Base-by-base conservation (phyloP, 805 yeast genomes). In the Ogataea populi-albae region DNA sequence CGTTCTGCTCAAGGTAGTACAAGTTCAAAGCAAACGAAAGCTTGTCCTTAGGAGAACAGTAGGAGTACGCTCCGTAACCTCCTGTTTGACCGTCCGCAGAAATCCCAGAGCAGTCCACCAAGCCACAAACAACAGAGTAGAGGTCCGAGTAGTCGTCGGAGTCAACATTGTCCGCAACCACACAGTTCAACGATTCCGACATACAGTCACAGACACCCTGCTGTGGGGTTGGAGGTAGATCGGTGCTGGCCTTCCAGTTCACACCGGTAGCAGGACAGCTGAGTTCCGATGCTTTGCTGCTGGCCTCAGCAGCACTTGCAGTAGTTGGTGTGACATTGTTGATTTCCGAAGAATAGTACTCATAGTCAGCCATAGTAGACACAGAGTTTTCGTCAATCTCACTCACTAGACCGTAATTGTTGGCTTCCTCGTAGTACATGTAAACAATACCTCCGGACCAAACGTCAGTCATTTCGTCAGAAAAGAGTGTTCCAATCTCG, bases 361-460 rank as follows among this genome's bases (percentile, higher is more conserved):
- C 56, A 67, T 68, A 84, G 62, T 83, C 91, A 30, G 61, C 61
- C 64, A 80, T 64, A 38, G 91, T 81, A 34, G 66, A 59, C 41
- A 79, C 82, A n/a, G 60, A 41, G 21, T 64, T 66, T 47, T 57
- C 59, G 45, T 64, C 65, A 35, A 61, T 64, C 43, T 78, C 61
- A 35, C 75, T 46, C 35, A 83, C 89, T 56, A 83, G 71, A 67
- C 94, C 91, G 55, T 81, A 83, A 52, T 82, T 61, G 66, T 83
- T 83, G 37, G 65, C 66, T 68, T 84, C 91, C 67, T 84, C 73
- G 65, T 77, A 84, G 67, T 83, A 84, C 89, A 83, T 78, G 69
- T 82, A 84, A 37, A 83, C 91, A 55, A 84, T 83, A 75, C 91
- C 94, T 66, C 94, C 91, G 33, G 91, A 83, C 93, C 91, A 84